Percentiles rank a stretch among this genome's conserved stretches.
Evolutionary conservation across 345 rosid species (phyloP).

Genomic region (Euphorbia lathyris): DNA sequence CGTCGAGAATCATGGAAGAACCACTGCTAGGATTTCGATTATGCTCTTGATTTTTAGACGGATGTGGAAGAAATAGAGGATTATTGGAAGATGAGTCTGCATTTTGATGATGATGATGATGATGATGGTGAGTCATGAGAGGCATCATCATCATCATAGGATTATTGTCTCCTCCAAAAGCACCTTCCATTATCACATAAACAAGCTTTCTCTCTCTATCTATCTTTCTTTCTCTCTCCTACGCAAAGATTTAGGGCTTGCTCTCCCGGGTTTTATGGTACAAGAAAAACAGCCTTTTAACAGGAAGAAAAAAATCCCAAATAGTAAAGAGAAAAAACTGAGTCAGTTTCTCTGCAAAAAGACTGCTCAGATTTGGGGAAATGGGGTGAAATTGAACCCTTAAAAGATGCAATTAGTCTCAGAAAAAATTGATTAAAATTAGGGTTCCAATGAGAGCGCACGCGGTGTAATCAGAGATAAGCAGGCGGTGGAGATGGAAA

Average conservation of each 20-base stretch:
- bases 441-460: constrained; percentile 23
- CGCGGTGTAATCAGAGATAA: constrained; percentile 18
- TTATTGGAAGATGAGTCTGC: constrained; percentile 25
- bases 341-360: too few species aligned
- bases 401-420: too few species aligned
- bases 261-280: constrained; percentile 93
- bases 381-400: too few species aligned
- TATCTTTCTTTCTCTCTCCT: constrained; percentile 22
- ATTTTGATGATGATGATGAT: constrained; percentile 22
- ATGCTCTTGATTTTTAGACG: constrained; percentile 28
- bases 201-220: too few species aligned
- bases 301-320: constrained; percentile 38
- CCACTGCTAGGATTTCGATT: constrained; percentile 23
- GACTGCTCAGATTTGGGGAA: too few species aligned
- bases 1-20: constrained; percentile 45
- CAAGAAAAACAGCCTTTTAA: constrained; percentile 61
- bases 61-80: constrained; percentile 35
- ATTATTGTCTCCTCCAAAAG: constrained; percentile 56
- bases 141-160: constrained; percentile 62
- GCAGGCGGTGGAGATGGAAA: not conserved
- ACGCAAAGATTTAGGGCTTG: constrained; percentile 23
- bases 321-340: constrained; percentile 36
- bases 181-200: constrained; percentile 77
- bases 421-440: too few species aligned
- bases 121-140: constrained; percentile 34